Conservation (phyloP, 768 basidiomycete species). For the Pisolithus marmoratus region DNA sequence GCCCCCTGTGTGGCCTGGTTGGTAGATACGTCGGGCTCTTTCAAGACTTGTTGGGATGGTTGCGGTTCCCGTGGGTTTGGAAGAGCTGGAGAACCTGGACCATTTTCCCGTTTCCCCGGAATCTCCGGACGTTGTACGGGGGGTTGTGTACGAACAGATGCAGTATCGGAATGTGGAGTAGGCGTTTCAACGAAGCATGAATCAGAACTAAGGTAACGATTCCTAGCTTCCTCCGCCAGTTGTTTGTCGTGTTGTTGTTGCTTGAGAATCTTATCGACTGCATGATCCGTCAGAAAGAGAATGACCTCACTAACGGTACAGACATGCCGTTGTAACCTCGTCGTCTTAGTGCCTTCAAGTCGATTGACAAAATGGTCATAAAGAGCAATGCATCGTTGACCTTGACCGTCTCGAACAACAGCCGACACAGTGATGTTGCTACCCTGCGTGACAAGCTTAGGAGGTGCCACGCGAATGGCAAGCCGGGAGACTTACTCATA, state of each 20-base stretch:
- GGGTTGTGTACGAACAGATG: conserved; percentile 12
- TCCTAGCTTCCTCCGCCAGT: conserved; percentile 43
- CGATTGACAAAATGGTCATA: conserved; percentile 91
- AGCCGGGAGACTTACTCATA: conserved; percentile 68
- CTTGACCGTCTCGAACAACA: conserved; percentile 72
- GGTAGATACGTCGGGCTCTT: background rate
- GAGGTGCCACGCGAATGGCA: background rate
- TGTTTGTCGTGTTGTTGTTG: conserved; percentile 69
- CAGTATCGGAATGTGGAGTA: conserved; percentile 4
- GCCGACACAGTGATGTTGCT: conserved; percentile 73
- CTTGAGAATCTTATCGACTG: conserved; percentile 87
- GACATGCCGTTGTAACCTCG: conserved; percentile 78
- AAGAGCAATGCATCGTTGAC: conserved; percentile 86
- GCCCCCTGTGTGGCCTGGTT: conserved; percentile 1
- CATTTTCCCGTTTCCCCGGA: conserved; percentile 19
- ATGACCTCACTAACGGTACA: background rate
- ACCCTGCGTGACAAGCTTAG: conserved; percentile 45
- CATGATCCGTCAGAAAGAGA: background rate
- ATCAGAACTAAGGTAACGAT: conserved; percentile 2
- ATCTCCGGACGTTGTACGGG: conserved; percentile 13
- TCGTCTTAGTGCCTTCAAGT: conserved; percentile 71
- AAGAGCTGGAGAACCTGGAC: conserved; percentile 9
- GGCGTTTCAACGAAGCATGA: conserved; percentile 3
- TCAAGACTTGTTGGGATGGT: background rate
- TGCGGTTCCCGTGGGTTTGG: background rate